These are phyloP conservation scores for Botrytis fabae DNA, from an alignment of 2,329 filamentous ascomycete species.

Conservation along the genomic window DNA sequence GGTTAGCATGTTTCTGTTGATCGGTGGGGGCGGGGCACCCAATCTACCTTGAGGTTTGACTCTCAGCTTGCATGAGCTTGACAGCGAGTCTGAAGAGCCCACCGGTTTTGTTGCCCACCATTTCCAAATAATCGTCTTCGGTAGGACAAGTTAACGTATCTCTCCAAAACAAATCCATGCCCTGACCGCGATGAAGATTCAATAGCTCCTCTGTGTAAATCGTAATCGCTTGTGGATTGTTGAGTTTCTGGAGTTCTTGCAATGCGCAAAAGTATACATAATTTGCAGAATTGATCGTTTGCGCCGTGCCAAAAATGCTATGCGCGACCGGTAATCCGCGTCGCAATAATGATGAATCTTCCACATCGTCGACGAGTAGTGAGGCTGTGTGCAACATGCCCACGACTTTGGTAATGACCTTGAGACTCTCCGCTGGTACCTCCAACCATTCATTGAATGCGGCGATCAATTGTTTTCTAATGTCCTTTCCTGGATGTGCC, in stretches of 20 bases:
- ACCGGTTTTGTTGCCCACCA: constrained; percentile 90
- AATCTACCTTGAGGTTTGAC: constrained; percentile 46
- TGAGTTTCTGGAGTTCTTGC: constrained; percentile 70
- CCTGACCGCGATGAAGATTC: constrained; percentile 83
- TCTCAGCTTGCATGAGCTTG: constrained; percentile 84
- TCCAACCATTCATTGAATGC: constrained; percentile 81
- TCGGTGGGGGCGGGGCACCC: constrained; percentile 14
- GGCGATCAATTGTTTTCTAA: constrained; percentile 74
- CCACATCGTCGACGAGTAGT: constrained; percentile 82
- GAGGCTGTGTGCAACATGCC: constrained; percentile 86
- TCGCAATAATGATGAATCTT: constrained; percentile 75
- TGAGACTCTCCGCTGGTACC: constrained; percentile 68
- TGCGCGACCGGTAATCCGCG: constrained; percentile 81
- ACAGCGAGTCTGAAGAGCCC: constrained; percentile 82
- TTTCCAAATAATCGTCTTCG: constrained; percentile 90
- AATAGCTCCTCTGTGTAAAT: constrained; percentile 82
- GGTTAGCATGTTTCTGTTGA: constrained; percentile 11
- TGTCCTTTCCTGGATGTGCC: constrained; percentile 79
- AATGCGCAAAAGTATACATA: constrained; percentile 84
- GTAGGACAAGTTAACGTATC: constrained; percentile 81
- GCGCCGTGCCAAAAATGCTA: constrained; percentile 79
- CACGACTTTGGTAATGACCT: constrained; percentile 75
- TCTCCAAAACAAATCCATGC: constrained; percentile 90
- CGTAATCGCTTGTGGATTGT: constrained; percentile 64
- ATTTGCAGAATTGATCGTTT: constrained; percentile 89